Base-by-base conservation (phyloP, 495 filamentous ascomycete species). In the Rhypophila decipiens region DNA sequence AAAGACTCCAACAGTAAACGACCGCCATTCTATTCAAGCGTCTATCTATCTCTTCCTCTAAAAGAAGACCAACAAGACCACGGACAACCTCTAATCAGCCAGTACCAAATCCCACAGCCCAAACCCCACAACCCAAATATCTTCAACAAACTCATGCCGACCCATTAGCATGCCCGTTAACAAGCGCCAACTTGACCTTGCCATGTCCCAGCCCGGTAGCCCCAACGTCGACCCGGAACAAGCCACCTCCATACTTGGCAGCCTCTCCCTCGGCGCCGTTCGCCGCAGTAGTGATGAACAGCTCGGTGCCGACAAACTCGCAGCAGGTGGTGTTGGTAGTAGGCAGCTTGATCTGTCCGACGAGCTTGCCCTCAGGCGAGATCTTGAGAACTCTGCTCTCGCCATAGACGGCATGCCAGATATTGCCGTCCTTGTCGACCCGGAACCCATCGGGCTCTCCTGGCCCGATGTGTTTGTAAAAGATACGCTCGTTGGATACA, bases 361-460 rank as follows among this genome's bases (percentile, higher is more conserved):
- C 69, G 19, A 89, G 60, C 57, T 80, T 69, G 2, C 85, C 85
- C 24, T 72, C 66, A 4, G 80, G 75, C 5, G 74, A 78, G 52
- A 90, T 78, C 59, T 82, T 80, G 41, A 89, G 62, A 15, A 91
- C 79, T 39, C 76, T 73, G 40, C 75, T 65, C 52, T 83, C 85
- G 37, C 85, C 85, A 54, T 86, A 88, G 24, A 89, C 71, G n/a
- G 85, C 84, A 47, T 78, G 79, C 87, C 87, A 90, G 22, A 91
- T 69, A 52, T 81, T 80, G 1, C 84, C 87, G 11, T 86, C 78
- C 11, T 61, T 72, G 55, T 93, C 87, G 43, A 89, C 77, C 20
- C 82, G 75, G 59, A 84, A 86, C 1, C 87, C 86, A 61, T 90
- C 87, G 5, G 84, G 83, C 46, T 83, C 84, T 21, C 79, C 80